Evolutionary conservation across 257 asterid species (phyloP).

Genomic region (Henckelia pumila): DNA sequence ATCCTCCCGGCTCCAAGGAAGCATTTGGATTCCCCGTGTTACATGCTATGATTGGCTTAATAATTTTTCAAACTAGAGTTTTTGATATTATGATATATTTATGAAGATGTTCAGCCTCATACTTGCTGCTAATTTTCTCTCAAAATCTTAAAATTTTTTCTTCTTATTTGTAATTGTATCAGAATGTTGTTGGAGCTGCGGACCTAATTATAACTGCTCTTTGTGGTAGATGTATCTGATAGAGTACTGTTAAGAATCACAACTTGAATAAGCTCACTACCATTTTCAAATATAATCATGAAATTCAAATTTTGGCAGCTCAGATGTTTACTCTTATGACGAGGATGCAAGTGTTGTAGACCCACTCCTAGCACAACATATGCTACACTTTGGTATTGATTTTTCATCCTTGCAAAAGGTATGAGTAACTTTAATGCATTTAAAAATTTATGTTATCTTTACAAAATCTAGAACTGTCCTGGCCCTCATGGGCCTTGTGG

Average conservation of each 20-base stretch:
- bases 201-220: background rate
- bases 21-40: background rate
- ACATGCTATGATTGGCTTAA: background rate
- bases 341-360: conserved; percentile 92
- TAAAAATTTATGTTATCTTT: conserved; percentile 15
- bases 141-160: background rate
- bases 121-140: background rate
- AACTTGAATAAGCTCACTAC: conserved; percentile 17
- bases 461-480: conserved; percentile 6
- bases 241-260: conserved; percentile 3
- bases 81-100: background rate
- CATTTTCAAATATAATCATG: conserved; percentile 50
- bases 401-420: conserved; percentile 98
- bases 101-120: background rate
- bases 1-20: background rate
- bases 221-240: background rate
- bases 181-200: conserved; percentile 1
- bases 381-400: conserved; percentile 93
- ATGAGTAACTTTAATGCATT: conserved; percentile 27
- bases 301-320: conserved; percentile 81
- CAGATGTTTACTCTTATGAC: conserved; percentile 96
- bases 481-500: conserved; percentile 1
- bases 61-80: background rate
- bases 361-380: conserved; percentile 94
- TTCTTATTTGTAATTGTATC: background rate